Evolutionary conservation across 495 filamentous ascomycete genomes (phyloP).

Genomic region (Diplogelasinospora grovesii): DNA sequence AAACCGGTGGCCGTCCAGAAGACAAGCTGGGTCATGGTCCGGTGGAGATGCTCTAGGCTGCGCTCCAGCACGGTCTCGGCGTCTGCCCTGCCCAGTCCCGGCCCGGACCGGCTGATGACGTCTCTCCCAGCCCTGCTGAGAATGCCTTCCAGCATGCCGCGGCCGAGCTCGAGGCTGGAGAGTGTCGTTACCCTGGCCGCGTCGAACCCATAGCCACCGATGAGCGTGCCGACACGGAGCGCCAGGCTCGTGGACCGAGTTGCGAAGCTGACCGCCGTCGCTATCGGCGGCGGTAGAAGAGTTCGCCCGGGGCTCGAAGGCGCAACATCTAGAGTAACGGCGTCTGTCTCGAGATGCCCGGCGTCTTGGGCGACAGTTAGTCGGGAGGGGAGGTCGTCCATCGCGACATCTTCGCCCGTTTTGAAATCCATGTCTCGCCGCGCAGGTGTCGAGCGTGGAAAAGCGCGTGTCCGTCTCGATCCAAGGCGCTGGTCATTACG

Average conservation of each 20-base stretch:
- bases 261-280: slow-evolving; percentile 61
- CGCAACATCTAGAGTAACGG: slow-evolving; percentile 10
- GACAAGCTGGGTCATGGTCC: slow-evolving; percentile 55
- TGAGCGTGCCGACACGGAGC: slow-evolving; percentile 60
- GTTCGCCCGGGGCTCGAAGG: slow-evolving; percentile 41
- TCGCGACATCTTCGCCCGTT: slow-evolving; percentile 1
- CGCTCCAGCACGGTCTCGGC: slow-evolving; percentile 56
- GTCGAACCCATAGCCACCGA: slow-evolving; percentile 59
- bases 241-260: slow-evolving; percentile 64
- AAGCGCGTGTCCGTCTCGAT: too few relatives aligned
- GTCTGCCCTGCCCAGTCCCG: slow-evolving; percentile 51
- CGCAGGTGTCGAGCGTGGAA: background rate
- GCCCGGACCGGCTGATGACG: slow-evolving; percentile 47
- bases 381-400: slow-evolving; percentile 2
- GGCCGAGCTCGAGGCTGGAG: slow-evolving; percentile 61
- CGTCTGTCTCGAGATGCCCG: too few relatives aligned
- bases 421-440: slow-evolving; percentile 5
- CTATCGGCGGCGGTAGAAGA: slow-evolving; percentile 59
- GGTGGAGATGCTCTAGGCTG: slow-evolving; percentile 57
- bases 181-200: slow-evolving; percentile 62
- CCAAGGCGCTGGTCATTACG: too few relatives aligned
- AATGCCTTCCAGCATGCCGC: slow-evolving; percentile 60
- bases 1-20: slow-evolving; percentile 68
- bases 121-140: slow-evolving; percentile 63
- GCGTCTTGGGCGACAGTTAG: slow-evolving; percentile 9